Conservation (phyloP, 1,284 basidiomycete genomes). For the Austroboletus olivaceoglutinosus region DNA sequence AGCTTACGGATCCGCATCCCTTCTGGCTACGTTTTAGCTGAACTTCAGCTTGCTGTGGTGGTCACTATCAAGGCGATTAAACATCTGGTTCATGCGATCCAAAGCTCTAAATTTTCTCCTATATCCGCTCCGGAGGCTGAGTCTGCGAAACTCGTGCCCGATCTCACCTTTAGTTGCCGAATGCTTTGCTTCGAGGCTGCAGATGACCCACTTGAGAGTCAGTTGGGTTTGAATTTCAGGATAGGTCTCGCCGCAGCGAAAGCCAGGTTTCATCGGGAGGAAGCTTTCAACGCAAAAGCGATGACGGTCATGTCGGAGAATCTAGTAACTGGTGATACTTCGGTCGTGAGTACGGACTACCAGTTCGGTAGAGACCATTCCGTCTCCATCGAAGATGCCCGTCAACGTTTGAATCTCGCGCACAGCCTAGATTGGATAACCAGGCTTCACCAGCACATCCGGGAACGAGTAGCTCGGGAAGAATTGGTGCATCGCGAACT, state of each 20-base stretch:
- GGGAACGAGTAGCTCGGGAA: slow-evolving; percentile 32
- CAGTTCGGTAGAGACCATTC: slow-evolving; percentile 64
- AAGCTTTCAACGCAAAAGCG: slow-evolving; percentile 80
- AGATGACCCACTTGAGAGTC: slow-evolving; percentile 86
- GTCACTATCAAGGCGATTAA: slow-evolving; percentile 66
- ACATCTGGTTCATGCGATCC: slow-evolving; percentile 56
- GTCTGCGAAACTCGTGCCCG: slow-evolving; percentile 69
- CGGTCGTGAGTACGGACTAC: slow-evolving; percentile 38
- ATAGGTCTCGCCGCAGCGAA: slow-evolving; percentile 76
- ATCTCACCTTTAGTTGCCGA: slow-evolving; percentile 60
- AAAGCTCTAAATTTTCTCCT: slow-evolving; percentile 45
- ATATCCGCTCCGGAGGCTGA: slow-evolving; percentile 64
- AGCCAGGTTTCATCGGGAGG: slow-evolving; percentile 75
- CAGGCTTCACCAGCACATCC: slow-evolving; percentile 43
- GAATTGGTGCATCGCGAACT: slow-evolving; percentile 38
- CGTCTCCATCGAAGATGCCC: slow-evolving; percentile 71
- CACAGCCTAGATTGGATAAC: slow-evolving; percentile 81
- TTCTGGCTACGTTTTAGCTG: slow-evolving; percentile 71
- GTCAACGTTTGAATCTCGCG: slow-evolving; percentile 67
- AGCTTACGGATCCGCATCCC: slow-evolving; percentile 78
- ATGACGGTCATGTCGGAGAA: slow-evolving; percentile 53
- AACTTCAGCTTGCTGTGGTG: slow-evolving; percentile 67
- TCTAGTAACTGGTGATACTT: slow-evolving; percentile 17
- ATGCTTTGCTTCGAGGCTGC: slow-evolving; percentile 75
- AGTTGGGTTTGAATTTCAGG: slow-evolving; percentile 76